Evolutionary conservation across 345 rosid genomes (phyloP), one percentile per base, ranked within the genome.

Genomic region (Alliaria petiolata): DNA sequence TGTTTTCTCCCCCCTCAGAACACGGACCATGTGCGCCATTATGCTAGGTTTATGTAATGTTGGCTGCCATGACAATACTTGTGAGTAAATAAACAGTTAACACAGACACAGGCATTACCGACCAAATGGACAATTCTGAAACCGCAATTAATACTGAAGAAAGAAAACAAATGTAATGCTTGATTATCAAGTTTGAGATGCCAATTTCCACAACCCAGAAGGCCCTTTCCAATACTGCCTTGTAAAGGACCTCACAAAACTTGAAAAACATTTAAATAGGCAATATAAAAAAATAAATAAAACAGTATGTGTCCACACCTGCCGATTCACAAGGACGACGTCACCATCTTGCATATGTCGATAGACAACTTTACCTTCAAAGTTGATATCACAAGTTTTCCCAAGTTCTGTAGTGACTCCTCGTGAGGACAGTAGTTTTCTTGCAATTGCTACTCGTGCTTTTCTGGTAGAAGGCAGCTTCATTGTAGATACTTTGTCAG

Each of bases 31-130:
- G 65, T 95, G 96, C 26, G 99, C 99, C 99, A 95, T 91, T 82
- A 95, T 82, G 73, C 99, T 91, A 5, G 97, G 97, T 74, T 95
- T 95, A 82, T 95, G 99, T 72, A 95, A 93, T 15, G 99, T 95
- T 60, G 99, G 99, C 99, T 95, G 95, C 76, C 76, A 82, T 31
- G 17, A 36, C 64, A 76, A n/a, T 9, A 12, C 30, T 14, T 64
- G 34, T 36, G 50, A 42, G 76, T 77, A 65, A 76, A 67, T 55
- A 55, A 16, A 74, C 16, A 49, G 38, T 43, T 75, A 66, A 19
- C 43, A 26, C 39, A 45, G 28, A 47, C 43, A 61, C 6, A 10
- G 55, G 54, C 47, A 33, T 25, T 33, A 3, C 31, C 43, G 20
- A 35, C 35, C 30, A 70, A 28, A 47, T 6, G 14, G 11, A 61